Conservation (phyloP, 257 asterid species). For the Nicotiana undulata region DNA sequence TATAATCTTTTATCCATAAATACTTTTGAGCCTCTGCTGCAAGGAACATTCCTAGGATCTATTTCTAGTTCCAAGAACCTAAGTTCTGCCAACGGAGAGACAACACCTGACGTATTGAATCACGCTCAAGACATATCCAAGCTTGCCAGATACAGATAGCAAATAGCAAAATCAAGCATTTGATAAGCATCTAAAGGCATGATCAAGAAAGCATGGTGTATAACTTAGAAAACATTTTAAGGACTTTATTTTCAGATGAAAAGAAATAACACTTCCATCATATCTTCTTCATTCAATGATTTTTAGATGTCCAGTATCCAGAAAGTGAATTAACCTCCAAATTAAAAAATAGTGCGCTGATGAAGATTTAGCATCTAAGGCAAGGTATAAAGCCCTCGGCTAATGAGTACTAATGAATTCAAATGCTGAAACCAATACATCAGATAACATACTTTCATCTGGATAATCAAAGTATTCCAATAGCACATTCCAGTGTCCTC, state of each 20-base stretch:
- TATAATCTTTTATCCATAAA: background rate
- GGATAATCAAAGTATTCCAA: slow-evolving; percentile 53
- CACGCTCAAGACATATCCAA: background rate
- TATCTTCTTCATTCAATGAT: background rate
- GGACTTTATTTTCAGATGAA: background rate
- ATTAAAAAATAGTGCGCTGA: background rate
- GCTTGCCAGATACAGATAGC: background rate
- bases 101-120: background rate
- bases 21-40: no score
- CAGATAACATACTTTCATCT: slow-evolving; percentile 41
- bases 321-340: background rate
- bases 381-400: background rate
- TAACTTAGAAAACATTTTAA: background rate
- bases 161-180: background rate
- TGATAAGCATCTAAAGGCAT: background rate
- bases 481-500: slow-evolving; percentile 9
- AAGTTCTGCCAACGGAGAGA: background rate
- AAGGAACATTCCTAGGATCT: background rate
- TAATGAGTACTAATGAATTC: background rate
- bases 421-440: background rate
- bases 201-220: background rate
- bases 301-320: background rate
- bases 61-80: background rate
- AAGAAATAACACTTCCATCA: background rate
- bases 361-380: background rate